Percentiles rank a stretch among this genome's conserved stretches.
phyloP scores from a whole-genome alignment of 1,139 yeast species.

The Kazachstania sp. region DNA sequence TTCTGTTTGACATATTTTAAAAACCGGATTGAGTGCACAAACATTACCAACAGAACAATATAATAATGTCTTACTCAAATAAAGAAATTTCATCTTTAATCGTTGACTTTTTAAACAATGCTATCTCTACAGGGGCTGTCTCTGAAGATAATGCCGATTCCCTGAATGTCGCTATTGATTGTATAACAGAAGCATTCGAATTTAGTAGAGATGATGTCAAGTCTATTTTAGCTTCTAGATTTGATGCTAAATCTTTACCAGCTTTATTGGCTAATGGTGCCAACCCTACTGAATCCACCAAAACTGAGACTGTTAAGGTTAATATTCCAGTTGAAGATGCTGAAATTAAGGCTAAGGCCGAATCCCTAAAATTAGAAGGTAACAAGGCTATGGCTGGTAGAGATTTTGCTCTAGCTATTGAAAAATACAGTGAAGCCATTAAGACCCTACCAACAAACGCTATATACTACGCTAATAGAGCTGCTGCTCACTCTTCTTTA shows the following conservation, averaged over 20 bases:
- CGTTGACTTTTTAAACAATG: constrained; percentile 56
- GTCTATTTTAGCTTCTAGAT: constrained; percentile 33
- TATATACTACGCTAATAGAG: constrained; percentile 85
- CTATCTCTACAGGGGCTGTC: constrained; percentile 56
- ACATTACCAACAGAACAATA: not conserved
- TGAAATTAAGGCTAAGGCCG: constrained; percentile 60
- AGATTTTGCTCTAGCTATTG: constrained; percentile 62
- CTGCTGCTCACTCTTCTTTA: constrained; percentile 87
- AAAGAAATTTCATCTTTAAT: constrained; percentile 71
- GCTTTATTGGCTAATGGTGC: constrained; percentile 26
- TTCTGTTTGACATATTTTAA: too few species aligned
- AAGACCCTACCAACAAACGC: constrained; percentile 62
- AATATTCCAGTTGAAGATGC: constrained; percentile 39
- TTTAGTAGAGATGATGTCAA: constrained; percentile 46
- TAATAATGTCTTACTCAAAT: constrained; percentile 30
- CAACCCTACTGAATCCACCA: constrained; percentile 6
- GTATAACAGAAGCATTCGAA: constrained; percentile 80
- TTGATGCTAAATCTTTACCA: constrained; percentile 43
- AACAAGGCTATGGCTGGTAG: constrained; percentile 83
- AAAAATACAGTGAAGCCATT: constrained; percentile 73
- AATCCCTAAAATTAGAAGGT: constrained; percentile 77
- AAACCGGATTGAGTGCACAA: too few species aligned
- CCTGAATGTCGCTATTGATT: constrained; percentile 90
- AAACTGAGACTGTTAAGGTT: constrained; percentile 34
- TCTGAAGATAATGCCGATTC: constrained; percentile 80